Evolutionary conservation across 1,139 yeast species (phyloP), one percentile per base, ranked within the genome.

Genomic region (Yamadazyma atlantica): DNA sequence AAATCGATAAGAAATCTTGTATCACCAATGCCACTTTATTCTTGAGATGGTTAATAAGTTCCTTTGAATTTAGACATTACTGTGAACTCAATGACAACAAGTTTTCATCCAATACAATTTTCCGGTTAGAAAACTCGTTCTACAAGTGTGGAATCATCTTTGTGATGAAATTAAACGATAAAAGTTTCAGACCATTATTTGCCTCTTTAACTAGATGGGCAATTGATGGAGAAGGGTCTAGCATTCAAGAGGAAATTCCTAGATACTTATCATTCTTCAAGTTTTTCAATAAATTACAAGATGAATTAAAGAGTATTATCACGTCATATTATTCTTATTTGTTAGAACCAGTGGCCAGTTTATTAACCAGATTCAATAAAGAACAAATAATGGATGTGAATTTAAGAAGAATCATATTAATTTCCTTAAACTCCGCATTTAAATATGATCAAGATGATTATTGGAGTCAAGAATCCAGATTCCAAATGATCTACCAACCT

Each of bases 151-250:
- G 88, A 30, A 78, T 90, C 47, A 70, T 71, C 24, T 82, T 81
- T 50, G 95, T 92, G 18, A 75, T 92, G 83, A 90, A 92, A 60
- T 75, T 94, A 61, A 92, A 92, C 56, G 98, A 92, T 60, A 88
- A 88, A 67, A 78, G 82, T 11, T 94, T 69, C 75, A 79, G 97
- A 56, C 98, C 98, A 18, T 66, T 88, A 53, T 90, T 94, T 65
- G 90, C 92, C 5, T 73, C 82, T 28, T 70, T 88, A 54, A 89
- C 85, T n/a, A 80, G 92, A 59, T 92, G 98, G 98, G 95, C 97
- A 2, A 76, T 86, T 49, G 82, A 79, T 45, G 95, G 89, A 38
- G 92, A 85, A 58, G 88, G 86, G 33, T 75, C 78, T 7, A 63
- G 62, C 11, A 64, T 68, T 44, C 51, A 58, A 2, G 56, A 63